A percentile compares a stretch with the other conserved stretches of the same genome.
phyloP scores from a whole-genome alignment of 352 stramenopile genomes.

The Phytophthora syringae region DNA sequence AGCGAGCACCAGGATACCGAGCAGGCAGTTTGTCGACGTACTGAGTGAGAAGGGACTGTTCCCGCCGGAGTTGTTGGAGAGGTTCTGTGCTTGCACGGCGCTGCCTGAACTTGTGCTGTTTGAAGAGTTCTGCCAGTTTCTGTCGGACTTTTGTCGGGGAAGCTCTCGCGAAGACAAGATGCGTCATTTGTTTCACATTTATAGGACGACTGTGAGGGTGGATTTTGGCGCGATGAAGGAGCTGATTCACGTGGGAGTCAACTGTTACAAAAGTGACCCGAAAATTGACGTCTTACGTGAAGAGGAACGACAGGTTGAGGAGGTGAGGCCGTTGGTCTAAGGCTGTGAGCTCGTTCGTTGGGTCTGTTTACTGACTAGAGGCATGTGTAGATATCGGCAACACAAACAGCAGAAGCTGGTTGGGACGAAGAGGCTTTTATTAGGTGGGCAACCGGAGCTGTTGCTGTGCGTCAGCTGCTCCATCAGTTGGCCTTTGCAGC shows the following conservation, averaged over 20 bases:
- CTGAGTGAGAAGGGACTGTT: slow-evolving; percentile 54
- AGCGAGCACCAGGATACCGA: slow-evolving; percentile 69
- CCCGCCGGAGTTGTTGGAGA: slow-evolving; percentile 47
- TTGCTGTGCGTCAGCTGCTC: slow-evolving; percentile 58
- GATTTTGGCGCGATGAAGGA: slow-evolving; percentile 51
- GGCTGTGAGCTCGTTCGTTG: not conserved
- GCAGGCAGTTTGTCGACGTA: slow-evolving; percentile 62
- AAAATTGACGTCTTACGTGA: slow-evolving; percentile 38
- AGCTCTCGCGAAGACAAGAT: slow-evolving; percentile 44
- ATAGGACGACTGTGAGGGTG: slow-evolving; percentile 44
- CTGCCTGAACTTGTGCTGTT: slow-evolving; percentile 70
- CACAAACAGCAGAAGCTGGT: slow-evolving; percentile 40
- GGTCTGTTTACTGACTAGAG: not conserved
- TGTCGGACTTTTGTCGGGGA: slow-evolving; percentile 79
- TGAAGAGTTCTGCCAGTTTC: slow-evolving; percentile 83
- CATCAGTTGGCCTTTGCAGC: slow-evolving; percentile 77
- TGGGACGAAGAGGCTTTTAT: slow-evolving; percentile 60
- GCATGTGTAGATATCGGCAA: slow-evolving; percentile 44
- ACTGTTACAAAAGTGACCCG: slow-evolving; percentile 28
- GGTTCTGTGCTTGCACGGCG: slow-evolving; percentile 48
- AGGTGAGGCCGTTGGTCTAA: slow-evolving; percentile 32
- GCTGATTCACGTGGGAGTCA: slow-evolving; percentile 40
- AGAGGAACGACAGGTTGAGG: slow-evolving; percentile 46
- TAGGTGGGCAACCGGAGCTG: slow-evolving; percentile 49
- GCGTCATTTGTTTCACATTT: slow-evolving; percentile 66